These are phyloP conservation scores for Inga leiocalycina DNA, from an alignment of 306 rosid species.

Conservation along the genomic window DNA sequence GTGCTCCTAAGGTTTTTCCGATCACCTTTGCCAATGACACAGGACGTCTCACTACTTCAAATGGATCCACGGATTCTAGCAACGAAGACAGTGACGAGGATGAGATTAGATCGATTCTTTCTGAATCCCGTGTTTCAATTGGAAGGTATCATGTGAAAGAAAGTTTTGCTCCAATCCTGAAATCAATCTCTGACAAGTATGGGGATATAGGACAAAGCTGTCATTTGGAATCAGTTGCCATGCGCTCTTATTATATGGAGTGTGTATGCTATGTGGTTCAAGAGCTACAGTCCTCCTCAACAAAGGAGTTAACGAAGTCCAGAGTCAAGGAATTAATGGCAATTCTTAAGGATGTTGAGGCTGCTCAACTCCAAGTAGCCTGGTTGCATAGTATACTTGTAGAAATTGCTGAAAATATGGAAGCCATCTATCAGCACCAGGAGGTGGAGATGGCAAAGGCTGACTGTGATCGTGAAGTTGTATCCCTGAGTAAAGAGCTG, in stretches of 20 bases:
- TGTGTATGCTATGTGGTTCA: slow-evolving; percentile 89
- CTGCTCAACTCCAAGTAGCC: slow-evolving; percentile 62
- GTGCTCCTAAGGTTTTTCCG: slow-evolving; percentile 39
- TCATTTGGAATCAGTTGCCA: slow-evolving; percentile 78
- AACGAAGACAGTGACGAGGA: slow-evolving; percentile 69
- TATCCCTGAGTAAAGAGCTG: slow-evolving; percentile 57
- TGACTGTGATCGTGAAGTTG: slow-evolving; percentile 54
- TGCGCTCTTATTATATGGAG: slow-evolving; percentile 83
- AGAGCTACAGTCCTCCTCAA: slow-evolving; percentile 59
- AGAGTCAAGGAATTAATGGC: slow-evolving; percentile 72
- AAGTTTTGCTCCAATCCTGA: slow-evolving; percentile 72
- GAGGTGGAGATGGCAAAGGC: slow-evolving; percentile 52
- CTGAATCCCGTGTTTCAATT: slow-evolving; percentile 72
- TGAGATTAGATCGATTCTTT: slow-evolving; percentile 55
- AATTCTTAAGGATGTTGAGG: slow-evolving; percentile 86
- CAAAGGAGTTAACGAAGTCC: slow-evolving; percentile 58
- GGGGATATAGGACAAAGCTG: slow-evolving; percentile 88
- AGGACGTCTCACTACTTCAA: slow-evolving; percentile 32
- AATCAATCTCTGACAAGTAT: slow-evolving; percentile 63
- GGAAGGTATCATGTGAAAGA: slow-evolving; percentile 87
- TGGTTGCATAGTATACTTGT: slow-evolving; percentile 68
- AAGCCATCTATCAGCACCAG: slow-evolving; percentile 52
- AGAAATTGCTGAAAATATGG: slow-evolving; percentile 57
- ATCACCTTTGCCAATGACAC: slow-evolving; percentile 34
- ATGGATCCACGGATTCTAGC: slow-evolving; percentile 51